Base-by-base conservation (phyloP, 2,329 filamentous ascomycete genomes). In the Verticillium nonalfalfae region DNA sequence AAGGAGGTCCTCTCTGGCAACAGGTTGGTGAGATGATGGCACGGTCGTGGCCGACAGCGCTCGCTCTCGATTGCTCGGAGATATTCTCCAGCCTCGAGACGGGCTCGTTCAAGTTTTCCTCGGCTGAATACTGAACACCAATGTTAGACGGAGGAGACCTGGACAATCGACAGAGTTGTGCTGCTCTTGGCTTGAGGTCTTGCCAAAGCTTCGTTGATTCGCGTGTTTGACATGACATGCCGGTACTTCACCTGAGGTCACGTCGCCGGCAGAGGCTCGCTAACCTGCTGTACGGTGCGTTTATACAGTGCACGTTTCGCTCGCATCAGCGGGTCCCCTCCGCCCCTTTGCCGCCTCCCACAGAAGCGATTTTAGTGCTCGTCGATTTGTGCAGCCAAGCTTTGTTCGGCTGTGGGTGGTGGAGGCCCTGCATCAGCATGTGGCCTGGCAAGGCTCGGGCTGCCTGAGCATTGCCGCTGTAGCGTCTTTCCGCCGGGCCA, bases 381-480 rank as follows among this genome's bases (percentile, higher is more conserved):
- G 26, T 31, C 38, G 38, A 40, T 58, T 58, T 58, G 57, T 58
- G 57, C 13, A 50, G 57, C 50, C 57, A 58, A 58, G 57, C 57
- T 58, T 58, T 34, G 45, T n/a, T 18, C 18, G 26, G 26, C 26
- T 31, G 26, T 52, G 21, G 21, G 18, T 52, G n/a, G 45, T 52
- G 45, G 45, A 52, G n/a, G 45, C 45, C 45, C 45, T 39, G 58
- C 26, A 36, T 34, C 59, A 64, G 56, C 62, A 58, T 15, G 61
- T 36, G 21, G 34, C 55, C 62, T 56, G 39, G 61, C 55, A 60
- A 62, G 60, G 63, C 59, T 60, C 64, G 39, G n/a, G 45, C 45
- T 11, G 45, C 45, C n/a, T 21, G 10, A 11, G 45, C 45, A 52
- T 18, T 52, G 45, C 45, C 45, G 45, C 21, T 18, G 45, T 18